Evolutionary conservation across 805 yeast genomes (phyloP).

Genomic region (Torulaspora franciscae): DNA sequence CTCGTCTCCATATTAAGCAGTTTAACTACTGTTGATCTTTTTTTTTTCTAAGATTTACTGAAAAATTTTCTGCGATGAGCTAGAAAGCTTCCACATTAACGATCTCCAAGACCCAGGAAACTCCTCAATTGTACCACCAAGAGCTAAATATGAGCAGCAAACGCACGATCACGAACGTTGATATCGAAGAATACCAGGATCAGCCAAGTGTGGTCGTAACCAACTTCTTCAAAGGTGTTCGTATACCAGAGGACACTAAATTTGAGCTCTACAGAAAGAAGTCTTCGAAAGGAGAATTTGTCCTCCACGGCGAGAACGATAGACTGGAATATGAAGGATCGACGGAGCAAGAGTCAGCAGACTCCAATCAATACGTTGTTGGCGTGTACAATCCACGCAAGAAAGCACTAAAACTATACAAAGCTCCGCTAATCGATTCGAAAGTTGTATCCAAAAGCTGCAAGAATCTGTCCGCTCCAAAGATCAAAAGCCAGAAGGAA

Average conservation of each 20-base stretch:
- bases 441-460: conserved; percentile 58
- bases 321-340: conserved; percentile 69
- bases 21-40: background rate
- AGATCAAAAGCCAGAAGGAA: conserved; percentile 51
- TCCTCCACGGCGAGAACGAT: conserved; percentile 75
- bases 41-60: background rate
- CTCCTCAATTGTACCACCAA: too few species aligned
- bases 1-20: background rate
- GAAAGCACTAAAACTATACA: conserved; percentile 58
- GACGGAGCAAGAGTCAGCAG: conserved; percentile 36
- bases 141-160: conserved; percentile 16
- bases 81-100: background rate
- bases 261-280: conserved; percentile 59
- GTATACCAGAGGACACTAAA: conserved; percentile 51
- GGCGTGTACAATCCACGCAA: conserved; percentile 73
- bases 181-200: conserved; percentile 39
- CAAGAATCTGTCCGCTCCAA: conserved; percentile 56
- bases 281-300: conserved; percentile 35
- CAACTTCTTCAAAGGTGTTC: conserved; percentile 75
- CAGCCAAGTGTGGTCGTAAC: conserved; percentile 54
- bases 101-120: too few species aligned
- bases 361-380: conserved; percentile 52
- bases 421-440: conserved; percentile 58
- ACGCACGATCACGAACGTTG: conserved; percentile 19
- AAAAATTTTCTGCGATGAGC: conserved; percentile 9